phyloP scores from a whole-genome alignment of 2,329 filamentous ascomycete species.

The Nannizziopsis arthrosporioides region DNA sequence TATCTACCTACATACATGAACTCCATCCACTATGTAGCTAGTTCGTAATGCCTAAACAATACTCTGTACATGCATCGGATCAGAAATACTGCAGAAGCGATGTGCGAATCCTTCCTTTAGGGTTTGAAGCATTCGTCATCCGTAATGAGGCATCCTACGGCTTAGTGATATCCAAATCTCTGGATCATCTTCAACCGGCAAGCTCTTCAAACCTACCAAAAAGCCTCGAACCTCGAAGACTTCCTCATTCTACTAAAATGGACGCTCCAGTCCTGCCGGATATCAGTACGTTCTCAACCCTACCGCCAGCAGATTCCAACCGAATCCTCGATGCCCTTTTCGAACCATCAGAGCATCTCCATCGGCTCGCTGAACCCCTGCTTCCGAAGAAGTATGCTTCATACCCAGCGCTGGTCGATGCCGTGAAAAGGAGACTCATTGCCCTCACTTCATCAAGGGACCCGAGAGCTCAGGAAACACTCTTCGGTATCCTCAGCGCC shows the following conservation, averaged over 20 bases:
- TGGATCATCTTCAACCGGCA: not conserved
- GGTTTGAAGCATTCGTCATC: no score
- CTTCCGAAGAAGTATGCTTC: constrained; percentile 49
- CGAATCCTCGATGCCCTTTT: constrained; percentile 64
- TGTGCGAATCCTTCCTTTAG: no score
- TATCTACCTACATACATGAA: no score
- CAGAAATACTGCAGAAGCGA: no score
- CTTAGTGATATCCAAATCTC: no score
- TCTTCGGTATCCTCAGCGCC: constrained; percentile 63
- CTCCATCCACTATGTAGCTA: no score
- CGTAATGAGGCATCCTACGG: no score
- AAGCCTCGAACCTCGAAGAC: not conserved
- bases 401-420: constrained; percentile 58
- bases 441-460: constrained; percentile 44
- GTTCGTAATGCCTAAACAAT: no score
- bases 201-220: not conserved
- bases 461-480: constrained; percentile 41
- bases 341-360: constrained; percentile 66
- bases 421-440: constrained; percentile 52
- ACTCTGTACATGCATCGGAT: no score
- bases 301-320: constrained; percentile 7
- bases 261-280: constrained; percentile 2
- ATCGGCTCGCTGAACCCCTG: constrained; percentile 57
- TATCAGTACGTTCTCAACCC: constrained; percentile 12
- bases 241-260: not conserved